Evolutionary conservation across 2,329 filamentous ascomycete genomes (phyloP), one percentile per base, ranked within the genome.

Genomic region (Onygenales sp.): DNA sequence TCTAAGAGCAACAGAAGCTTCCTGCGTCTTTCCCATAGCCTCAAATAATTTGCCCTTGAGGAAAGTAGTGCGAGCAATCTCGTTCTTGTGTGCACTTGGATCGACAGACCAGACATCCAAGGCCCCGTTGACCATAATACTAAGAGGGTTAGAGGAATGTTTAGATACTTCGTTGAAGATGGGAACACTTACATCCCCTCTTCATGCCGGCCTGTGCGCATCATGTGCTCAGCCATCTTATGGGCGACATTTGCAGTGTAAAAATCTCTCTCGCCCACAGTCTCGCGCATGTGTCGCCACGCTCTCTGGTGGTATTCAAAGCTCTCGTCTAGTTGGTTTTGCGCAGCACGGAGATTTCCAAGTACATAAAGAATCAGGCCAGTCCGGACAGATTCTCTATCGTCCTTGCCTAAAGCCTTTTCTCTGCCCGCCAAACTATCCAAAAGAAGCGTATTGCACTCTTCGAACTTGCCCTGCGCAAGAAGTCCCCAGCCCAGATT

Each of bases 201-300:
- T 49, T 55, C 42, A 6, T 32, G 0, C 31, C 10, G 37, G 21
- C 39, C 39, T 34, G 49, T 52, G 44, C 62, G 52, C 7, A 58
- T 53, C 48, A 60, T 33, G 52, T 65, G 62, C 42, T 64, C 57
- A 3, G 61, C 62, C 42, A 65, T 39, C 49, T 64, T 63, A 53
- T 61, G 56, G 33, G 52, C 52, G 2, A 51, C 47, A 51, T 54
- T 60, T 43, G 57, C 59, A 46, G 61, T 65, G 27, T 59, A 59
- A 45, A 62, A 61, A 45, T 63, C 59, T 49, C 61, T 57, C 9
- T 63, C 56, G 2, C 60, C 62, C n/a, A 64, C 53, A 10, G 59
- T 64, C 6, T 39, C 54, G 31, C 51, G 55, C 55, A 60, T 61
- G 17, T 63, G 59, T 7, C 52, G 52, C 52, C 54, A 58, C 11